These are phyloP conservation scores for Shiraia sp. DNA, from an alignment of 2,329 filamentous ascomycete genomes.

Conservation along the genomic window DNA sequence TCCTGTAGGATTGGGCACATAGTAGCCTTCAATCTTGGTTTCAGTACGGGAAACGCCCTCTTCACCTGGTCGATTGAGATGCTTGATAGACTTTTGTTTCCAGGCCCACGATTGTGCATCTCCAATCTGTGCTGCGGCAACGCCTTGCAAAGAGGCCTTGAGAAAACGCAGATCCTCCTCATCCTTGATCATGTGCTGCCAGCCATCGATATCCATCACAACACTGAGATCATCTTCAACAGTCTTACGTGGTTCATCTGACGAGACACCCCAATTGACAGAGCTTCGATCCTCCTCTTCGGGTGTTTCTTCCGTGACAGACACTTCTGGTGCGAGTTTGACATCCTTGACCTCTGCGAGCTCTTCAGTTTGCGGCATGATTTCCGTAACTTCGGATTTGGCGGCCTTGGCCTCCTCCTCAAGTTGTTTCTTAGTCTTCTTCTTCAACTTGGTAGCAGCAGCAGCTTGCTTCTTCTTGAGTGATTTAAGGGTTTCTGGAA, in stretches of 20 bases:
- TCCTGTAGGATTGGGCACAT: constrained; percentile 83
- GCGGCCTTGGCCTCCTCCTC: constrained; percentile 56
- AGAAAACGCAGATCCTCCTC: constrained; percentile 67
- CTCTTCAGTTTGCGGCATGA: constrained; percentile 53
- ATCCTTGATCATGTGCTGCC: constrained; percentile 70
- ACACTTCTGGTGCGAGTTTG: constrained; percentile 30
- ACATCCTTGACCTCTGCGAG: constrained; percentile 31
- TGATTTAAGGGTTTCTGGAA: constrained; percentile 28
- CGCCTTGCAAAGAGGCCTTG: constrained; percentile 54
- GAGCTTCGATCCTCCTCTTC: constrained; percentile 50
- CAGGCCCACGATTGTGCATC: constrained; percentile 68
- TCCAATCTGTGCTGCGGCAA: constrained; percentile 55
- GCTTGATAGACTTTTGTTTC: constrained; percentile 73
- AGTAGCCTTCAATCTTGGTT: constrained; percentile 67
- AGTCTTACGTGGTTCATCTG: constrained; percentile 62
- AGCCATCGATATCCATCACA: constrained; percentile 71
- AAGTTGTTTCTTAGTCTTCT: constrained; percentile 77
- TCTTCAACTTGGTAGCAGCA: constrained; percentile 66
- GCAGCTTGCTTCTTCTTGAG: constrained; percentile 44
- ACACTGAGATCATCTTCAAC: constrained; percentile 68
- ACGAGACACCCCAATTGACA: constrained; percentile 64
- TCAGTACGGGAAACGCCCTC: constrained; percentile 57
- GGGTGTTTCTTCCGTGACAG: constrained; percentile 33
- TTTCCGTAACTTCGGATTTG: constrained; percentile 47
- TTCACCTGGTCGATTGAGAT: constrained; percentile 63